Base-by-base conservation (phyloP, 345 rosid genomes). In the Salix udensis region DNA sequence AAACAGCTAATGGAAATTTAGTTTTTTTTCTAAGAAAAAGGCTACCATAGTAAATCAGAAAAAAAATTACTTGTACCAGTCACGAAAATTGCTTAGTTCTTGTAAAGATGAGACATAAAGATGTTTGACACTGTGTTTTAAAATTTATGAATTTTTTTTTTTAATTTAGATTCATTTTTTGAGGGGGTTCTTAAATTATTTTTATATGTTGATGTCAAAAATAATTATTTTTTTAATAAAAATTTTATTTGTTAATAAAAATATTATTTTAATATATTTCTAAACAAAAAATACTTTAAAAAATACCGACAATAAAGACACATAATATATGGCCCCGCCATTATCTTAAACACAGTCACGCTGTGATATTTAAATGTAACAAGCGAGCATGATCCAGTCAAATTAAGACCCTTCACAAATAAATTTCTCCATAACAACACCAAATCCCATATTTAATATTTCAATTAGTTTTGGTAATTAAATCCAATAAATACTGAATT, bases 61-160 rank as follows among this genome's bases (percentile, higher is more conserved):
- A 31, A 30, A 31, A 2, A 79, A 73, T 84, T 36, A 36, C 77
- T 81, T 72, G 81, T 76, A 28, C 79, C 64, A 65, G 87, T 76
- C 84, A 78, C 72, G 44, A 79, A 71, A 79, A 77, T 74, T 80
- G 83, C 78, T 53, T 58, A 65, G 83, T 84, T 44, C 89, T 90
- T 82, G 85, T 76, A 85, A 82, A 91, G 78, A 82, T 74, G 86
- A 52, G 79, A 76, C 84, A 67, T 74, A 67, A 69, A 0, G 36
- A 31, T 31, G 1, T 4, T 31, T 31, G 36, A 31, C 1, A 4
- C 1, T 31, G 36, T 4, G 0, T 31, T 31, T 31, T 31, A 31
- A 31, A 4, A n/a, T n/a, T n/a, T n/a, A n/a, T n/a, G n/a, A n/a
- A n/a, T n/a, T n/a, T n/a, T n/a, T n/a, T n/a, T n/a, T n/a, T n/a